Base-by-base conservation (phyloP, 495 filamentous ascomycete genomes). In the Xylaria intraflava region DNA sequence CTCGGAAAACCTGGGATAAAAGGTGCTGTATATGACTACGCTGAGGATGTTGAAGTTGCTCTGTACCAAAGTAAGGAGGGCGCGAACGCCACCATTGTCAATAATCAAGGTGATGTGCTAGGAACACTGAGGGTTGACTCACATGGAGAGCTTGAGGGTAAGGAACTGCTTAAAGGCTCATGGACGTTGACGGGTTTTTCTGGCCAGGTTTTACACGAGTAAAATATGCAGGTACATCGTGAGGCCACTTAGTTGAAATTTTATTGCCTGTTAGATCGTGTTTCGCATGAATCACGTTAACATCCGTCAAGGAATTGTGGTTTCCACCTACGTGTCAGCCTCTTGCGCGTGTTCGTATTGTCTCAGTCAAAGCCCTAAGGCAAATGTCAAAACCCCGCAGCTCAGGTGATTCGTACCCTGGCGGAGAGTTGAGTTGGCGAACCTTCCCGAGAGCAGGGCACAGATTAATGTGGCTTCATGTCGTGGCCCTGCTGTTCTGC, bases 11-110 rank as follows among this genome's bases (percentile, higher is more conserved):
- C 51, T 19, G 67, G 66, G 3, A 68, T 77, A 53, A 72, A 59
- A 44, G 61, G 74, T 39, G 72, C 73, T 0, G 76, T 79, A 1
- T 80, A 78, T 53, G 75, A 79, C 59, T 80, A 78, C 52, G 41
- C 57, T 6, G 46, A 59, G n/a, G 69, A 69, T 51, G 72, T 75
- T 9, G 72, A 78, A 36, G 61, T 78, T 6, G 55, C 63, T 17
- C 55, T 70, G 46, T 77, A 73, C 36, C 66, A 70, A 29, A 64
- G 59, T 0, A 59, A 51, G 3, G 50, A 64, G 30, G 72, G 72
- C 7, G 63, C 67, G 9, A 62, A 55, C 16, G 62, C 68, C 9
- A 56, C 65, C 8, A 42, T 77, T 17, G 66, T 77, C 2, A 67
- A 72, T 47, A 55, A 48, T 16, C 57, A 69, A 23, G 75, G 75